Conservation (phyloP, 139 green algal species). For the Coelastrella sp. region DNA sequence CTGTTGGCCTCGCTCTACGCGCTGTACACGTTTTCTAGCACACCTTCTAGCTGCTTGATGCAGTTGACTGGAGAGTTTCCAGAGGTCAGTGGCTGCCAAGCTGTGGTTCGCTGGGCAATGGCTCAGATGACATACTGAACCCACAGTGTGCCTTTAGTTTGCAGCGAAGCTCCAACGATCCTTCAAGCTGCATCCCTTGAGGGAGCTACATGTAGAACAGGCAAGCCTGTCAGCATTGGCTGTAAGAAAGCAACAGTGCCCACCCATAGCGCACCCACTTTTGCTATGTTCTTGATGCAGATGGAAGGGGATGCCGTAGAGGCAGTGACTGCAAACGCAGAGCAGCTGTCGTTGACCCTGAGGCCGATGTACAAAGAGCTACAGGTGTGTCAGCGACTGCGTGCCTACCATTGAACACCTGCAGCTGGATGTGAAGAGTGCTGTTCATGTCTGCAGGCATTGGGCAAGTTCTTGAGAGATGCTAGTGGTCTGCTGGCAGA, state of each 20-base stretch:
- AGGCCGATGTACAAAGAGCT: constrained; percentile 45
- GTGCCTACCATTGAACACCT: too few relatives aligned
- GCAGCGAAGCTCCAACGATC: constrained; percentile 31
- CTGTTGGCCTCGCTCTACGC: constrained; percentile 30
- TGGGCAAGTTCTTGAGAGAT: constrained; percentile 31
- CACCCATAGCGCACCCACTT: neutral
- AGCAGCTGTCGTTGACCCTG: constrained; percentile 5
- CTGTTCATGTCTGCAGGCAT: constrained; percentile 22
- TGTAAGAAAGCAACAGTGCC: too few relatives aligned
- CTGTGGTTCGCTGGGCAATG: neutral
- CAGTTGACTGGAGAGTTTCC: constrained; percentile 23
- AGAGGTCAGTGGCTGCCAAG: constrained; percentile 23
- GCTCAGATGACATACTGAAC: too few relatives aligned
- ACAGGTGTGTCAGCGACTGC: constrained; percentile 13
- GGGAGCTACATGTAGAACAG: constrained; percentile 40
- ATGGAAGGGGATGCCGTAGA: constrained; percentile 38
- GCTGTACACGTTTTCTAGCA: neutral
- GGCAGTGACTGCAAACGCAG: constrained; percentile 10
- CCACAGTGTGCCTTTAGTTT: too few relatives aligned
- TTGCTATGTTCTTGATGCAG: neutral
- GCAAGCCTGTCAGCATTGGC: too few relatives aligned
- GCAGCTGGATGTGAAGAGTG: neutral
- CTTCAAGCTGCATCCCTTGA: constrained; percentile 33
- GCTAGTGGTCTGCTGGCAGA: constrained; percentile 39
- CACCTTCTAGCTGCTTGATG: constrained; percentile 22